Percentiles rank a stretch among this genome's conserved stretches.
These are phyloP conservation scores for Kockovaella imperatae DNA, from an alignment of 768 basidiomycete species.

Conservation along the genomic window DNA sequence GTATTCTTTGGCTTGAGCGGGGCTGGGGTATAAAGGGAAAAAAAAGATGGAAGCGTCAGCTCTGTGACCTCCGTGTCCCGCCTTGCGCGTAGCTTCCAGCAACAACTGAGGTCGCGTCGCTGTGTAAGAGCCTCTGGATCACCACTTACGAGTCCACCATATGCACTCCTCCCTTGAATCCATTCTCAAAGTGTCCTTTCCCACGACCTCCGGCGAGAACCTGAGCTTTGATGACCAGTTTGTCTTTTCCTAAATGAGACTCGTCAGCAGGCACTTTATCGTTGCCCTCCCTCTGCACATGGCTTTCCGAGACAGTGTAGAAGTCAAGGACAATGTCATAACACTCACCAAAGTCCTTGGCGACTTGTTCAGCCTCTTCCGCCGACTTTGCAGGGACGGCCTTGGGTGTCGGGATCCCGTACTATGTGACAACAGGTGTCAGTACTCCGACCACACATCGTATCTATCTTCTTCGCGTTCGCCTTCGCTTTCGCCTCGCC, in stretches of 20 bases:
- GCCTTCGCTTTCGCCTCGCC: neutral
- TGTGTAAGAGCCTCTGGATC: neutral
- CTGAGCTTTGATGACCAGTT: conserved; percentile 95
- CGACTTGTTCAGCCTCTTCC: conserved; percentile 80
- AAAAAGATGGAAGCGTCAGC: too few species aligned
- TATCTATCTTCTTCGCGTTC: neutral
- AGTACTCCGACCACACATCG: neutral
- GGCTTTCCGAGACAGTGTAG: too few species aligned
- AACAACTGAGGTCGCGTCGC: too few species aligned
- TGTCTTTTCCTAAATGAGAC: conserved; percentile 54
- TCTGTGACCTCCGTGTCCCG: too few species aligned
- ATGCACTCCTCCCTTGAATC: conserved; percentile 95
- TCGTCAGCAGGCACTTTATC: too few species aligned
- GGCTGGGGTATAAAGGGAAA: too few species aligned
- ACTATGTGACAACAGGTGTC: conserved; percentile 60
- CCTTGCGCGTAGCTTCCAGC: too few species aligned
- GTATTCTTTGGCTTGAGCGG: conserved; percentile 76
- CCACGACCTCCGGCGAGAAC: conserved; percentile 97
- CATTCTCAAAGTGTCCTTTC: conserved; percentile 86
- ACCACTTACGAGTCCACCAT: conserved; percentile 72
- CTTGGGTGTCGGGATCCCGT: conserved; percentile 91
- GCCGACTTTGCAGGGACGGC: conserved; percentile 78
- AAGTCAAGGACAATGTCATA: neutral
- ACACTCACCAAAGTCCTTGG: conserved; percentile 71
- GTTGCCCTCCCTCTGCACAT: too few species aligned